Percentiles rank a stretch among this genome's conserved stretches.
phyloP scores from a whole-genome alignment of 129 eudicot species.

The Artemisia tridentata region DNA sequence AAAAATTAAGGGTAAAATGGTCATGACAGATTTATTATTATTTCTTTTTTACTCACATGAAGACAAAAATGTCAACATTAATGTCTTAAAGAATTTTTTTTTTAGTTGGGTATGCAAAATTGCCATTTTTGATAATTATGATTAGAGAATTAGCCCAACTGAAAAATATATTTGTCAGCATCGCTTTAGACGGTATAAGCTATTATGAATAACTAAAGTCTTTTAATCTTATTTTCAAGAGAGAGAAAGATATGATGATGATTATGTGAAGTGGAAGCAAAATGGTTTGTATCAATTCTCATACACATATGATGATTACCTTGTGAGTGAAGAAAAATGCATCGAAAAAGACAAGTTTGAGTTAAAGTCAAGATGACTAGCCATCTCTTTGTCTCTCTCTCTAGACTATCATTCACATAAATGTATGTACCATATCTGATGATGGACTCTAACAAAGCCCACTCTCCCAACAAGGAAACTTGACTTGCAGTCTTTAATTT shows the following conservation, averaged over 20 bases:
- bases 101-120: too few species aligned
- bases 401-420: conserved; percentile 1
- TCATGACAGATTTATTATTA: too few species aligned
- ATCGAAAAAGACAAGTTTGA: conserved; percentile 57
- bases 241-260: conserved; percentile 28
- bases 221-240: neutral
- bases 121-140: too few species aligned
- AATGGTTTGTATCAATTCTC: conserved; percentile 47
- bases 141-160: too few species aligned
- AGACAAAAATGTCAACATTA: too few species aligned
- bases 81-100: too few species aligned
- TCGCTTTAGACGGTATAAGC: too few species aligned
- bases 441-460: conserved; percentile 25
- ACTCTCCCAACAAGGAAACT: conserved; percentile 31
- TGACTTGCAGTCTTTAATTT: conserved; percentile 4
- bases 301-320: conserved; percentile 72
- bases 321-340: conserved; percentile 92
- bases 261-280: conserved; percentile 70
- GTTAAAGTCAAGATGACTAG: conserved; percentile 68
- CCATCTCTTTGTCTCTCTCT: conserved; percentile 22
- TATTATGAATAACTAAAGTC: too few species aligned
- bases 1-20: too few species aligned
- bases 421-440: conserved; percentile 25
- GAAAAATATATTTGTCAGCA: too few species aligned
- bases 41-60: too few species aligned